These are phyloP conservation scores for Wickerhamiella bombiphila DNA, from an alignment of 805 yeast species.

Conservation along the genomic window DNA sequence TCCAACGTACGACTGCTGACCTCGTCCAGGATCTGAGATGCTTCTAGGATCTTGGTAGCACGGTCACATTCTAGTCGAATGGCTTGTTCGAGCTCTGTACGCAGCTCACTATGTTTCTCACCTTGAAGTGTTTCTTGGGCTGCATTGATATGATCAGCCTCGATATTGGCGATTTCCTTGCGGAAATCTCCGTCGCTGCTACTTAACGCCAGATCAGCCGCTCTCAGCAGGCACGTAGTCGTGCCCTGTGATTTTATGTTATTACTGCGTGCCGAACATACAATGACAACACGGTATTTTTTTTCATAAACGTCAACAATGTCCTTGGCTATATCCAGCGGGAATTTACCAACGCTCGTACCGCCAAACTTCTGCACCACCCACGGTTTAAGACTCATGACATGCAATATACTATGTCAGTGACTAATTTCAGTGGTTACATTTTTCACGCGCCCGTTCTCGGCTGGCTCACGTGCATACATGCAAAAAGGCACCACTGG, in stretches of 20 bases:
- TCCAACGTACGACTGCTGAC: slow-evolving; percentile 79
- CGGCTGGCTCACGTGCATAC: too few relatives aligned
- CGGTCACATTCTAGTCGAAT: slow-evolving; percentile 52
- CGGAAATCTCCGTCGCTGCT: slow-evolving; percentile 27
- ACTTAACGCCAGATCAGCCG: slow-evolving; percentile 49
- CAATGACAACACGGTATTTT: slow-evolving; percentile 66
- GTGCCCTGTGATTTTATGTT: slow-evolving; percentile 90
- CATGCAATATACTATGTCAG: neutral
- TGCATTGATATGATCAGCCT: slow-evolving; percentile 64
- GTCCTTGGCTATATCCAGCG: slow-evolving; percentile 69
- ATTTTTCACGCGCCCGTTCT: too few relatives aligned
- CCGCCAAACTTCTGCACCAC: slow-evolving; percentile 94
- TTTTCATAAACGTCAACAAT: slow-evolving; percentile 49
- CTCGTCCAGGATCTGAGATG: slow-evolving; percentile 85
- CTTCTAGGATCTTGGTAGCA: slow-evolving; percentile 59
- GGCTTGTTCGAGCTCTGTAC: slow-evolving; percentile 39
- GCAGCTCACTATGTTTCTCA: slow-evolving; percentile 28
- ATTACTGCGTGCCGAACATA: slow-evolving; percentile 89
- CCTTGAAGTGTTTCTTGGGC: slow-evolving; percentile 42
- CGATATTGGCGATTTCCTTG: slow-evolving; percentile 47
- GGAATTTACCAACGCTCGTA: slow-evolving; percentile 91
- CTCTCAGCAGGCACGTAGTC: slow-evolving; percentile 65
- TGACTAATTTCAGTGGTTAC: too few relatives aligned
- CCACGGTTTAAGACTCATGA: slow-evolving; percentile 29
- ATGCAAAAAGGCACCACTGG: too few relatives aligned